Conservation (phyloP, 192 early-diverging fungal species). For the Coemansia sp. region DNA sequence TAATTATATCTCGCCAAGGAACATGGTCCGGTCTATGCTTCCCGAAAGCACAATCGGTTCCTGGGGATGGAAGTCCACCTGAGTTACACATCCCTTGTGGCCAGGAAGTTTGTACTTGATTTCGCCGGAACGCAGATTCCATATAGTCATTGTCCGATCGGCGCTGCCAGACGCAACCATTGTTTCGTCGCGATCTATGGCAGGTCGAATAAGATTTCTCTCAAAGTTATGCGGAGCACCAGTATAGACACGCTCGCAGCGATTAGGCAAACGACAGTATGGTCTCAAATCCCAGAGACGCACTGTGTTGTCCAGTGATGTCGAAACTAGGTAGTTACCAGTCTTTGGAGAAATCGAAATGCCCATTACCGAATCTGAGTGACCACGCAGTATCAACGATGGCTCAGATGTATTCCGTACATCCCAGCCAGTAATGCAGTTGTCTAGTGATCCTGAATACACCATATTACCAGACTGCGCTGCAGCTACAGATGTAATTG, state of each 20-base stretch:
- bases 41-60: constrained; percentile 83
- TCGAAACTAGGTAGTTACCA: constrained; percentile 77
- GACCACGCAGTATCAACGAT: constrained; percentile 64
- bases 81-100: constrained; percentile 91
- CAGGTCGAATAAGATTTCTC: constrained; percentile 86
- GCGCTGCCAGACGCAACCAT: constrained; percentile 83
- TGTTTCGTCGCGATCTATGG: constrained; percentile 82
- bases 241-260: constrained; percentile 73
- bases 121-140: constrained; percentile 73
- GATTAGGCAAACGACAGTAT: constrained; percentile 63
- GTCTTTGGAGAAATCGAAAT: constrained; percentile 76
- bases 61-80: constrained; percentile 88
- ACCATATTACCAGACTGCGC: constrained; percentile 73
- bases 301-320: constrained; percentile 94
- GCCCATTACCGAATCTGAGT: constrained; percentile 88
- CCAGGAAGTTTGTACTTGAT: constrained; percentile 94
- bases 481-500: constrained; percentile 77
- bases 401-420: constrained; percentile 61
- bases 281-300: constrained; percentile 95
- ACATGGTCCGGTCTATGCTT: constrained; percentile 86
- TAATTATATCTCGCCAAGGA: constrained; percentile 66
- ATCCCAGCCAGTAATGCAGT: constrained; percentile 88
- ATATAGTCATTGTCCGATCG: constrained; percentile 88
- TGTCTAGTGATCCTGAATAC: constrained; percentile 88
- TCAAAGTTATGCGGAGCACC: constrained; percentile 96